Conservation (phyloP, 2,329 filamentous ascomycete genomes). For the Domatiomyces globalis region DNA sequence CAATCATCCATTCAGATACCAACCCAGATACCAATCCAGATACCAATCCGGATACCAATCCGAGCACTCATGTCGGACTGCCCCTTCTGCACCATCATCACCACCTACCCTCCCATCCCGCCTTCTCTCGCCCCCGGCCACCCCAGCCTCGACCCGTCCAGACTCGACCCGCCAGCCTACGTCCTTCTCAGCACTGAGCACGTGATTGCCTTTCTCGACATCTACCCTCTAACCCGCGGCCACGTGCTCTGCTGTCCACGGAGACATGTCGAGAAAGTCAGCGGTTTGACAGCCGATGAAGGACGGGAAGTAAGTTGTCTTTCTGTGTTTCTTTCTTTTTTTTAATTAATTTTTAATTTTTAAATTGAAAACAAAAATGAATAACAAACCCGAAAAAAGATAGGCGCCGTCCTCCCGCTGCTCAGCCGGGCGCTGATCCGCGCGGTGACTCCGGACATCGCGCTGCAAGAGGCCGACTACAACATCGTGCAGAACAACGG, state of each 20-base stretch:
- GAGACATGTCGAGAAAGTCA: conserved; percentile 61
- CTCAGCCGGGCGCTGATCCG: conserved; percentile 57
- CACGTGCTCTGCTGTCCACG: conserved; percentile 75
- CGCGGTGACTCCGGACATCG: conserved; percentile 43
- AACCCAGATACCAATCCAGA: not conserved
- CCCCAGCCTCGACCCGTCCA: conserved; percentile 6
- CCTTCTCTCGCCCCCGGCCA: conserved; percentile 9
- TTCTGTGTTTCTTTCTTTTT: conserved; percentile 2
- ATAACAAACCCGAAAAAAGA: conserved; percentile 16
- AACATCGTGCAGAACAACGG: conserved; percentile 97
- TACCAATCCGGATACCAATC: not conserved
- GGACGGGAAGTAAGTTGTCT: conserved; percentile 50
- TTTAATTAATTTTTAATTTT: not conserved
- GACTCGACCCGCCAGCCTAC: conserved; percentile 20
- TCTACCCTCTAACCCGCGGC: conserved; percentile 69
- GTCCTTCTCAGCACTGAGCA: conserved; percentile 64
- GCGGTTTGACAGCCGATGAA: conserved; percentile 51
- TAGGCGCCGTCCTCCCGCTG: conserved; percentile 33
- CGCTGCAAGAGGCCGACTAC: conserved; percentile 50
- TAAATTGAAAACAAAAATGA: not conserved
- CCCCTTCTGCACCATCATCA: conserved; percentile 46
- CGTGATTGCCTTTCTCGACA: conserved; percentile 82
- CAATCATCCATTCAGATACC: not conserved
- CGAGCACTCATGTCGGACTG: too few species aligned
- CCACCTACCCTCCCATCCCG: conserved; percentile 32